These are phyloP conservation scores for Epichloe elymi DNA, from an alignment of 2,329 filamentous ascomycete genomes.

Conservation along the genomic window DNA sequence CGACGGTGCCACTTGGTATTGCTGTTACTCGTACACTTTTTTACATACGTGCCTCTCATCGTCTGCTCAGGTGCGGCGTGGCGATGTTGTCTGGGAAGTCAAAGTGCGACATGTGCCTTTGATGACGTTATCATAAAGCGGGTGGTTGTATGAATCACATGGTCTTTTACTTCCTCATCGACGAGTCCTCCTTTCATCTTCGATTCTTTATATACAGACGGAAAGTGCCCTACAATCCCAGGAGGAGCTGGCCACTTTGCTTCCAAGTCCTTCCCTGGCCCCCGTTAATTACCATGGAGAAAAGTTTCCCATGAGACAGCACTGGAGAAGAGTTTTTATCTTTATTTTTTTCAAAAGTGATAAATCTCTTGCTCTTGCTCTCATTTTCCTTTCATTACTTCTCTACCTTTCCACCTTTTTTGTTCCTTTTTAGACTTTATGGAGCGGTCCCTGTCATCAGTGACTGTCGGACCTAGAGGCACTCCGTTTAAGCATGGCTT, in stretches of 20 bases:
- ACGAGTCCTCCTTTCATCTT: not conserved
- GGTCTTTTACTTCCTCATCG: not conserved
- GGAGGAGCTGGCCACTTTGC: not conserved
- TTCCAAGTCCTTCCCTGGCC: not conserved
- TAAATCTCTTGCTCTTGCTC: not conserved
- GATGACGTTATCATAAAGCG: not conserved
- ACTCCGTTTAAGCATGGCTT: constrained; percentile 1
- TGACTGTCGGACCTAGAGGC: not conserved
- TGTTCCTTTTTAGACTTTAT: not conserved
- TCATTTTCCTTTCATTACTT: not conserved
- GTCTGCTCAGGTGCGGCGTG: not conserved
- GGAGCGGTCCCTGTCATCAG: not conserved
- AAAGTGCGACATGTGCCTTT: not conserved
- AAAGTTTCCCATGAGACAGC: not conserved
- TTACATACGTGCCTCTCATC: not conserved
- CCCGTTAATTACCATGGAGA: not conserved
- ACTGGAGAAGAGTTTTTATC: not conserved
- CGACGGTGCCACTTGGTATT: not conserved
- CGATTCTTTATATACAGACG: not conserved
- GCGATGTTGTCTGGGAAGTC: not conserved
- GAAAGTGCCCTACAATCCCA: not conserved
- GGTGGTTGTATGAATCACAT: not conserved
- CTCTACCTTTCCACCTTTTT: not conserved
- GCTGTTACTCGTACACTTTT: not conserved
- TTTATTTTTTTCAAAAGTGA: not conserved